These are phyloP conservation scores for Pseudonitzschia pungens DNA, from an alignment of 108 stramenopile genomes.

Conservation along the genomic window DNA sequence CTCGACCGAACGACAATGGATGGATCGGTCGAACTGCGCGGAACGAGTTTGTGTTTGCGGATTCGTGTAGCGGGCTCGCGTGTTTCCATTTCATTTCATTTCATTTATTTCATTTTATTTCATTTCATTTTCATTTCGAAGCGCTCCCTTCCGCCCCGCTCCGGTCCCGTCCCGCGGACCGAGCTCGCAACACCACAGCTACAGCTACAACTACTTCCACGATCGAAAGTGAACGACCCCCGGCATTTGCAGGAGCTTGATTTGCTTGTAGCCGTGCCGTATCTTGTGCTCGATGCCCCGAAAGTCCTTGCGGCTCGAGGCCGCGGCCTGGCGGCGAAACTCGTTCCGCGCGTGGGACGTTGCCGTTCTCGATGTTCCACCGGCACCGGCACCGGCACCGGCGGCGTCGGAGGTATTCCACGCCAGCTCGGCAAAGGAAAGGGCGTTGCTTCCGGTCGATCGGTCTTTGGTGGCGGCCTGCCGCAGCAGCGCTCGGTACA, in stretches of 20 bases:
- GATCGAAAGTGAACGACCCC: conserved; percentile 40
- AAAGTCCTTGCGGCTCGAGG: conserved; percentile 65
- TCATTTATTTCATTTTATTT: too few species aligned
- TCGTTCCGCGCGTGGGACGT: conserved; percentile 57
- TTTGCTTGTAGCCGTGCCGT: conserved; percentile 75
- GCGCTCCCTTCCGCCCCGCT: background rate
- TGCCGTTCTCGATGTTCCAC: too few species aligned
- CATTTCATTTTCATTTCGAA: too few species aligned
- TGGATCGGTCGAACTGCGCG: too few species aligned
- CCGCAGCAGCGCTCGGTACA: conserved; percentile 73
- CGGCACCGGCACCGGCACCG: conserved; percentile 32
- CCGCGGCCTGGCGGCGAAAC: conserved; percentile 62
- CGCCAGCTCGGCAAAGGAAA: conserved; percentile 28
- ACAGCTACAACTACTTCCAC: background rate
- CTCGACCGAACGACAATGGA: too few species aligned
- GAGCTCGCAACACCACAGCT: background rate
- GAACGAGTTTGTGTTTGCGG: too few species aligned
- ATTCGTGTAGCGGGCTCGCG: too few species aligned
- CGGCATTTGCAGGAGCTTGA: conserved; percentile 82
- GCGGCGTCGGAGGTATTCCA: background rate
- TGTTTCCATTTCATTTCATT: too few species aligned
- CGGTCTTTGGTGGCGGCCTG: conserved; percentile 74
- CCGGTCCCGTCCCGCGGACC: too few species aligned
- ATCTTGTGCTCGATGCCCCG: conserved; percentile 78
- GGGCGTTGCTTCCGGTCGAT: background rate